These are phyloP conservation scores for Pterocarpus santalinus DNA, from an alignment of 306 rosid genomes.

Conservation along the genomic window DNA sequence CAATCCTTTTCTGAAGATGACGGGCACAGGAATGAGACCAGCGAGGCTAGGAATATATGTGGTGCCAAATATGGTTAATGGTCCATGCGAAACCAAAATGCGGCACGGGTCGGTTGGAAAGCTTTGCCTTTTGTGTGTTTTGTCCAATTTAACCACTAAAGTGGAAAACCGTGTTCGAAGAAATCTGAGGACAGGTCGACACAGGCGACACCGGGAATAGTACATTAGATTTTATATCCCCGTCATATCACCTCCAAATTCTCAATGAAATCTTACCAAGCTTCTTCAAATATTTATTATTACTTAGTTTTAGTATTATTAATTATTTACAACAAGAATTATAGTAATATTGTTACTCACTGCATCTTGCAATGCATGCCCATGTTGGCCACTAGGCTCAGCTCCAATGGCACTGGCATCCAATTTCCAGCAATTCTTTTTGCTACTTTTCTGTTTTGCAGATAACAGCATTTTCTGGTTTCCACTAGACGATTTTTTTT, in stretches of 20 bases:
- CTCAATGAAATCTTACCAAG: slow-evolving; percentile 27
- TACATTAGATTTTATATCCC: background rate
- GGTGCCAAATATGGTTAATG: background rate
- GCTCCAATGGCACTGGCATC: background rate
- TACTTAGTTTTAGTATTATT: background rate
- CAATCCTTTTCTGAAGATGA: background rate
- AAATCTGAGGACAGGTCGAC: background rate
- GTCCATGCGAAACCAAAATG: slow-evolving; percentile 6
- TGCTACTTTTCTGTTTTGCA: background rate
- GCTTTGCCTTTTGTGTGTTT: background rate
- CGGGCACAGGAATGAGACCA: background rate
- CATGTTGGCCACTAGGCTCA: slow-evolving; percentile 13
- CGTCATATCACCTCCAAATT: slow-evolving; percentile 10
- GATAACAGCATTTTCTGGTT: slow-evolving; percentile 5
- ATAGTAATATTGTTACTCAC: background rate
- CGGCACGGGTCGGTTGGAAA: slow-evolving; percentile 55
- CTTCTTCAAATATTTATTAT: background rate
- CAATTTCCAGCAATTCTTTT: background rate
- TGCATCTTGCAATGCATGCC: background rate
- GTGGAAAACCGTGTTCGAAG: slow-evolving; percentile 46
- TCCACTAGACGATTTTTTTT: background rate
- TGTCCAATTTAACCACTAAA: background rate
- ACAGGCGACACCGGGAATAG: background rate
- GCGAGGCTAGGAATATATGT: background rate
- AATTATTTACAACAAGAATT: background rate